Conservation (phyloP, 176 grass and related monocot genomes). For the Musa acuminata region DNA sequence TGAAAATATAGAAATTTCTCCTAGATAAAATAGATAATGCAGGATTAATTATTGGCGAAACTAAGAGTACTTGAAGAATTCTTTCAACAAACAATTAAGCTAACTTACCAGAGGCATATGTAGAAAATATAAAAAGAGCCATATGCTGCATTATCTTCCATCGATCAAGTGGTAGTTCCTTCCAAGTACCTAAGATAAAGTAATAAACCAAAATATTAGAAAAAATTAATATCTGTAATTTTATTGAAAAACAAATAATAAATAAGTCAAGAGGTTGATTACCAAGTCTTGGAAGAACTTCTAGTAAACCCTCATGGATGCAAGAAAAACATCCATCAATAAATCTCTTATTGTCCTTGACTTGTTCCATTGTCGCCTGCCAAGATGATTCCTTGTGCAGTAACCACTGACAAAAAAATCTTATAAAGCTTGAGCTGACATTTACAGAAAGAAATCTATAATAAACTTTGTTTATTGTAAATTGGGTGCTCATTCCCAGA, state of each 20-base stretch:
- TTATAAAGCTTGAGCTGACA: not conserved
- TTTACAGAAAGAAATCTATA: not conserved
- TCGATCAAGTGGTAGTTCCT: slow-evolving; percentile 59
- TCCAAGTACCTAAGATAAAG: slow-evolving; percentile 37
- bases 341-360: slow-evolving; percentile 57
- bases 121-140: slow-evolving; percentile 48
- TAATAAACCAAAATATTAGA: slow-evolving; percentile 20
- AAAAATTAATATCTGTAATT: slow-evolving; percentile 10
- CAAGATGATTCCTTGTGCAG: slow-evolving; percentile 48
- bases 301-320: slow-evolving; percentile 45
- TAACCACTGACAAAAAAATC: slow-evolving; percentile 36
- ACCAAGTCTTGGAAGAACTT: slow-evolving; percentile 48
- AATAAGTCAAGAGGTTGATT: slow-evolving; percentile 2
- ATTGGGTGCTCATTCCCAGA: not conserved
- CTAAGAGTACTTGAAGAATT: not conserved
- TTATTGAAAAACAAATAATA: not conserved
- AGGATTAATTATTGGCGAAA: not conserved
- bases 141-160: slow-evolving; percentile 41
- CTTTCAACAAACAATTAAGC: slow-evolving; percentile 1
- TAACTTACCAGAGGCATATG: slow-evolving; percentile 28
- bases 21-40: too few species aligned
- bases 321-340: slow-evolving; percentile 45
- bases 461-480: not conserved
- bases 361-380: slow-evolving; percentile 26
- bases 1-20: not conserved